Conservation (phyloP, 225 moss, liverwort and hornwort species). For the Polytrichum formosum region DNA sequence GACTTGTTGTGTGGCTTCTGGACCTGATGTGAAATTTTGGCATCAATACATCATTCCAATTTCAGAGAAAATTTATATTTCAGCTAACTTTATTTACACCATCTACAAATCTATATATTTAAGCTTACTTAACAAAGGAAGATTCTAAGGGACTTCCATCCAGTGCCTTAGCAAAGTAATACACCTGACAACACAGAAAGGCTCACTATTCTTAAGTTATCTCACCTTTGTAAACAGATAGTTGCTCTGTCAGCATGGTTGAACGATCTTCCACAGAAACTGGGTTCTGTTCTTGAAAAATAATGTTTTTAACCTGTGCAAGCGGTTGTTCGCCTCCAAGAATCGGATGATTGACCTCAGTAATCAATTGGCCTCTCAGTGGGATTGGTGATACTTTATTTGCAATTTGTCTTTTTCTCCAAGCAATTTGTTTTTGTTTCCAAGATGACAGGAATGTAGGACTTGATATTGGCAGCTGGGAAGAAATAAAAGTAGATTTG, state of each 20-base stretch:
- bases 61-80: slow-evolving; percentile 4
- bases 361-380: slow-evolving; percentile 2
- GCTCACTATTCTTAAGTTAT: neutral
- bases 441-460: neutral
- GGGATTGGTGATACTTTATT: neutral
- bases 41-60: neutral
- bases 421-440: neutral
- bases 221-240: too few species aligned
- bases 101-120: neutral
- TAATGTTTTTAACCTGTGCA: neutral
- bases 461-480: neutral
- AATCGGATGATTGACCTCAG: neutral
- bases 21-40: slow-evolving; percentile 9
- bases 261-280: too few species aligned
- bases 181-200: neutral
- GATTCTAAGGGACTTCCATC: neutral
- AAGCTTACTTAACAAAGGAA: neutral
- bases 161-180: too few species aligned
- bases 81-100: too few species aligned
- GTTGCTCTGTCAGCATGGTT: too few species aligned
- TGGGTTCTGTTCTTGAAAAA: too few species aligned
- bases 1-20: slow-evolving; percentile 16
- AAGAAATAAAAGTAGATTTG: neutral
- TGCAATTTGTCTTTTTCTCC: neutral
- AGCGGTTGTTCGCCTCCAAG: neutral